These are phyloP conservation scores for Curvularia verruculosa DNA, from an alignment of 2,329 filamentous ascomycete genomes.

Conservation along the genomic window DNA sequence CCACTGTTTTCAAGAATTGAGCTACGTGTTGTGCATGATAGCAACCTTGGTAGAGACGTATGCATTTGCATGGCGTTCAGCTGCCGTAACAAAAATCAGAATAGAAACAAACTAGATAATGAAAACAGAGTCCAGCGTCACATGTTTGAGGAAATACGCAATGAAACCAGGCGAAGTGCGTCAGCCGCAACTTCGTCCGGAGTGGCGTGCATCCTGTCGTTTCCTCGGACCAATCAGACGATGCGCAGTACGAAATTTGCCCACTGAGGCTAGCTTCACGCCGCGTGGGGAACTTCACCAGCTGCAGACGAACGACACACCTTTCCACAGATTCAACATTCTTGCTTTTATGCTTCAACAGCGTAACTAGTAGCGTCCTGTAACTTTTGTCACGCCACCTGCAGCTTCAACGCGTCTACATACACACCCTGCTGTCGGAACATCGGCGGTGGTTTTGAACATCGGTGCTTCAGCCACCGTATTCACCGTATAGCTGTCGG, in stretches of 20 bases:
- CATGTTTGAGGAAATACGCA: not conserved
- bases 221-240: constrained; percentile 19
- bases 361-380: not conserved
- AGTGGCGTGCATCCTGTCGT: constrained; percentile 1
- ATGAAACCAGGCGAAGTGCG: constrained; percentile 7
- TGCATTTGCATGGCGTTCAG: constrained; percentile 11
- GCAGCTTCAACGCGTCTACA: constrained; percentile 11
- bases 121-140: not conserved
- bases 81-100: constrained; percentile 12
- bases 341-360: constrained; percentile 17
- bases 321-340: constrained; percentile 2
- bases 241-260: constrained; percentile 23
- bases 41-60: constrained; percentile 7
- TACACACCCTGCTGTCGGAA: not conserved
- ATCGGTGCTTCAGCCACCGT: not conserved
- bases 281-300: constrained; percentile 20
- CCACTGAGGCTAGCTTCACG: constrained; percentile 15
- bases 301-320: constrained; percentile 14
- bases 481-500: constrained; percentile 12
- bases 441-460: not conserved
- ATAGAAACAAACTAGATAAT: constrained; percentile 6
- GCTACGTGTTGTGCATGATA: constrained; percentile 8
- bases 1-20: constrained; percentile 43
- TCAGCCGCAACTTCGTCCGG: constrained; percentile 3
- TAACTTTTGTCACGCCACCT: not conserved